Evolutionary conservation across 2,329 filamentous ascomycete genomes (phyloP).

Genomic region (Trichoderma afroharzianum): DNA sequence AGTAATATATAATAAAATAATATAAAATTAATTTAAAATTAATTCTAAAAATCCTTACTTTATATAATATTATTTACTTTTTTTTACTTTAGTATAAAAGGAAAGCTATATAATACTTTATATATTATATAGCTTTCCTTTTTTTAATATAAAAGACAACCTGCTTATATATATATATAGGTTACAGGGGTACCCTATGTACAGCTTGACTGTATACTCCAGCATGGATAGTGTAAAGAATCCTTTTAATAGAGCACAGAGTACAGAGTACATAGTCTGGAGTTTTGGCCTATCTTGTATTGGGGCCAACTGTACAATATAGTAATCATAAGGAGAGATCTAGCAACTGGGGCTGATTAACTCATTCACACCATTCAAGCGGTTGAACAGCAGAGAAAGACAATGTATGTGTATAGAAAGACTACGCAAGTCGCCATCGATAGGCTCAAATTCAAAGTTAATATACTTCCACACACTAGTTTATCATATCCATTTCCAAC

Average conservation of each 20-base stretch:
- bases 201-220: too few relatives aligned
- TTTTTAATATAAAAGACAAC: too few relatives aligned
- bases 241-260: background rate
- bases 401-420: background rate
- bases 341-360: background rate
- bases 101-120: too few relatives aligned
- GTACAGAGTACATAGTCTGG: background rate
- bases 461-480: background rate
- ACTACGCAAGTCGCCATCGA: background rate
- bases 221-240: background rate
- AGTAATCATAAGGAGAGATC: background rate
- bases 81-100: too few relatives aligned
- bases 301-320: background rate
- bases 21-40: too few relatives aligned
- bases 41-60: too few relatives aligned
- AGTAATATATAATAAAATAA: too few relatives aligned
- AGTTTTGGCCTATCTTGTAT: background rate
- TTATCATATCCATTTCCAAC: background rate
- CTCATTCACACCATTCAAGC: background rate
- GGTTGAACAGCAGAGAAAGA: background rate
- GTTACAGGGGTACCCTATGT: too few relatives aligned
- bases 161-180: too few relatives aligned
- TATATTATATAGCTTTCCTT: too few relatives aligned
- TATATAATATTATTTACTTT: too few relatives aligned
- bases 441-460: background rate